phyloP scores from a whole-genome alignment of 805 yeast species.

The Suhomyces vadensis region DNA sequence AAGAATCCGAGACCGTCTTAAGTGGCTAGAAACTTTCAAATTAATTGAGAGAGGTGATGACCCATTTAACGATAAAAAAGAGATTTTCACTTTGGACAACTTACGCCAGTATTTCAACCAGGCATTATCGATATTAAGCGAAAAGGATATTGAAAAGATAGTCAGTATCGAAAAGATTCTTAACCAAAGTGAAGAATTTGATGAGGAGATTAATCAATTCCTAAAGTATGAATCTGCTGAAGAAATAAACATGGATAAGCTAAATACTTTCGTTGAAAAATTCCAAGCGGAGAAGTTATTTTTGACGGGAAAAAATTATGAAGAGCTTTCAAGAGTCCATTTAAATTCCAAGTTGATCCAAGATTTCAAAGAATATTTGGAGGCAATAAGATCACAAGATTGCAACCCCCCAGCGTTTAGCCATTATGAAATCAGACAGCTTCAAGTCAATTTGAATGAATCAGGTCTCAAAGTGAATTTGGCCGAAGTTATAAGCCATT shows the following conservation, averaged over 20 bases:
- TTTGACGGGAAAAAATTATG: slow-evolving; percentile 24
- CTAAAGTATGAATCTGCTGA: slow-evolving; percentile 20
- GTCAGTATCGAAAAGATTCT: slow-evolving; percentile 35
- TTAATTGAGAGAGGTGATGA: slow-evolving; percentile 42
- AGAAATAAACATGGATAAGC: slow-evolving; percentile 22
- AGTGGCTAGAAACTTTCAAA: slow-evolving; percentile 34
- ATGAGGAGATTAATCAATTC: slow-evolving; percentile 18
- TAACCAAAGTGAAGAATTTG: slow-evolving; percentile 25
- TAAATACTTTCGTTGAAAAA: slow-evolving; percentile 27
- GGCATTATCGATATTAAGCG: slow-evolving; percentile 28
- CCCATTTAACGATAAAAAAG: slow-evolving; percentile 39
- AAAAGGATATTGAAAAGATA: slow-evolving; percentile 26
- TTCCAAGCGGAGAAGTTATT: slow-evolving; percentile 24
- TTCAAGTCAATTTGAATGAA: slow-evolving; percentile 22
- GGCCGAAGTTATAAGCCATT: slow-evolving; percentile 13
- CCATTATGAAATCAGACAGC: slow-evolving; percentile 25
- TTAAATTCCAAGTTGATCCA: slow-evolving; percentile 19
- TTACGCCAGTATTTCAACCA: slow-evolving; percentile 26
- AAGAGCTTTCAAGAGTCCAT: slow-evolving; percentile 30
- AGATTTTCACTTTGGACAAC: slow-evolving; percentile 32
- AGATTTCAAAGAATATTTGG: slow-evolving; percentile 7
- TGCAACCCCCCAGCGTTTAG: slow-evolving; percentile 8
- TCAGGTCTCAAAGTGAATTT: slow-evolving; percentile 21
- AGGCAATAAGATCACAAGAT: not conserved
- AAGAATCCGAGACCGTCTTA: slow-evolving; percentile 34